Evolutionary conservation across 2,329 filamentous ascomycete species (phyloP), one percentile per base, ranked within the genome.

Genomic region (Cercospora sp.): DNA sequence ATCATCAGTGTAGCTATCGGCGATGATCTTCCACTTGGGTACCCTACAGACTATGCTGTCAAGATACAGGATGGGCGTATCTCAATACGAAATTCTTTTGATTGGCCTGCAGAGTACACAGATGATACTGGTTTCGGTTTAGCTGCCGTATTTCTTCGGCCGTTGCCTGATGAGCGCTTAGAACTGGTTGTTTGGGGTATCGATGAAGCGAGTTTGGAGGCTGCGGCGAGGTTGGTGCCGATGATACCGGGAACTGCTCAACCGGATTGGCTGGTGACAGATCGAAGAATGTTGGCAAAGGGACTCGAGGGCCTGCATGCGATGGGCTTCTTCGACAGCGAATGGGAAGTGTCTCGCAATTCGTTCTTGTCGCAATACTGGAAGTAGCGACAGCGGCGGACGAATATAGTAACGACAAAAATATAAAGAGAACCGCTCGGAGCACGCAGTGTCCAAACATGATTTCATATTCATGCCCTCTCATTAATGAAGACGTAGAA

Each of bases 101-200:
- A 48, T 16, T 3, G 23, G 18, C 42, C 61, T 26, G 64, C 39
- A 16, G 57, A 39, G 3, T 70, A 70, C 30, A 30, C 20, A 9
- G 67, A 18, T 60, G 66, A 61, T 10, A 20, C 66, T 12, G 63
- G 63, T 18, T 60, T 31, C 10, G 80, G 81, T 2, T 77, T 86
- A 53, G 83, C 81, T 31, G 83, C 84, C 2, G 80, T 85, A 16
- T 88, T 84, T 71, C 73, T 88, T 12, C 80, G 82, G 23, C 86
- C 86, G 3, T 70, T 85, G 30, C 73, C 76, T 1, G 76, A 78
- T 30, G 82, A 84, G 65, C 77, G 82, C 63, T 77, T 88, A 60
- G 86, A 87, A 72, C 75, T 88, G 39, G 82, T 88, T 3, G 75
- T 88, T 6, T 88, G 86, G 87, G 87, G 85, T 16, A 72, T 74